A percentile compares a stretch with the other conserved stretches of the same genome.
These are phyloP conservation scores for Mucor irregularis DNA, from an alignment of 371 early-diverging fungal species.

Conservation along the genomic window DNA sequence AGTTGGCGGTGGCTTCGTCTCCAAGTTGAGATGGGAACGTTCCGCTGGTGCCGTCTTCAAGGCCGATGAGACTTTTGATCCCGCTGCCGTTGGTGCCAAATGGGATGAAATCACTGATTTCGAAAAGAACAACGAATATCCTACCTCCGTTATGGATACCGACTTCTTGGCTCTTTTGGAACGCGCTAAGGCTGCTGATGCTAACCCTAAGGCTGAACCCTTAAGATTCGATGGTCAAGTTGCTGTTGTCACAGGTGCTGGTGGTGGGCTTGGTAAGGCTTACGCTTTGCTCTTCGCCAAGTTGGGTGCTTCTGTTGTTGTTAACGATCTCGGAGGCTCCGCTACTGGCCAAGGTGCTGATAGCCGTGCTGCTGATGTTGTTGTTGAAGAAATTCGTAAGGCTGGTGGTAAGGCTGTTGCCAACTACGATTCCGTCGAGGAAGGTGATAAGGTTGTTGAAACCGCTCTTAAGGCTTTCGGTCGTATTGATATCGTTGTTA, in stretches of 20 bases:
- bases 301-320: slow-evolving; percentile 81
- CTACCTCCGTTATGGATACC: slow-evolving; percentile 75
- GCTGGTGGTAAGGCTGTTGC: slow-evolving; percentile 97
- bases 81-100: slow-evolving; percentile 74
- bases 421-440: slow-evolving; percentile 97
- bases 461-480: slow-evolving; percentile 96
- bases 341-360: slow-evolving; percentile 61
- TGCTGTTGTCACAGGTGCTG: slow-evolving; percentile 92
- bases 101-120: slow-evolving; percentile 85
- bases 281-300: slow-evolving; percentile 87
- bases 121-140: slow-evolving; percentile 64
- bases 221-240: slow-evolving; percentile 85
- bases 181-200: slow-evolving; percentile 66
- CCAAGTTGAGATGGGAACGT: slow-evolving; percentile 94
- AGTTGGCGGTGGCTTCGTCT: slow-evolving; percentile 93
- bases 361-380: slow-evolving; percentile 89
- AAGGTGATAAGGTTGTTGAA: slow-evolving; percentile 96
- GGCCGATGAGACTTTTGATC: slow-evolving; percentile 85
- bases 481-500: slow-evolving; percentile 92
- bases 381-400: slow-evolving; percentile 91
- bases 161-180: slow-evolving; percentile 85
- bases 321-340: slow-evolving; percentile 87
- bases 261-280: slow-evolving; percentile 86
- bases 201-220: slow-evolving; percentile 57
- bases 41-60: slow-evolving; percentile 91